A percentile compares a stretch with the other conserved stretches of the same genome.
phyloP scores from a whole-genome alignment of 352 stramenopile species.

The Plasmopara halstedii region DNA sequence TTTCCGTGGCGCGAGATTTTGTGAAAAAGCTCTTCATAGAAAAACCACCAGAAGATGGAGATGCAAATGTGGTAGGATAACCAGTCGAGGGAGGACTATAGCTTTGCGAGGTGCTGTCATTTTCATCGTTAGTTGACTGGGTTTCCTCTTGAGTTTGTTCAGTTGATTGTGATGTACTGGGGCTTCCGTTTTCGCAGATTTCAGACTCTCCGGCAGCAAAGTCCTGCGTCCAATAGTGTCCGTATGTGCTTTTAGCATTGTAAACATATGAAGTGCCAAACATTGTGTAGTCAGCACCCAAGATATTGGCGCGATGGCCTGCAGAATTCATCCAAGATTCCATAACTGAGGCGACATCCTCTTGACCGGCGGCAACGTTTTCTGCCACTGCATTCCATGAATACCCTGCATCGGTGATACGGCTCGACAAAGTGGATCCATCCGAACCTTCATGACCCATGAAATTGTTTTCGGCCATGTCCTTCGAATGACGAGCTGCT shows the following conservation, averaged over 20 bases:
- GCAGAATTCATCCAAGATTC: constrained; percentile 53
- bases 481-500: constrained; percentile 23
- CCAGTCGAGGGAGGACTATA: not conserved
- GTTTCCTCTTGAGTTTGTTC: not conserved
- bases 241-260: constrained; percentile 22
- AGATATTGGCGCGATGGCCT: constrained; percentile 40
- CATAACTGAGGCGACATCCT: constrained; percentile 42
- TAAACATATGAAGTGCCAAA: constrained; percentile 31
- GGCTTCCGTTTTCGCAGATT: constrained; percentile 13
- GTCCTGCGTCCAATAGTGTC: constrained; percentile 54
- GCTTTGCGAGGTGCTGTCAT: not conserved
- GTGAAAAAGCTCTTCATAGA: too few species aligned
- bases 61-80: not conserved
- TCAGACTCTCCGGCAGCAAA: constrained; percentile 34
- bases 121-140: not conserved
- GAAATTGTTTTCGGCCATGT: constrained; percentile 40
- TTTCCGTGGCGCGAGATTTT: not conserved
- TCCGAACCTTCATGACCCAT: constrained; percentile 46
- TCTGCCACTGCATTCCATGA: constrained; percentile 44
- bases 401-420: constrained; percentile 36
- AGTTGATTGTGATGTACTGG: not conserved
- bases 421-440: constrained; percentile 36
- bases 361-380: constrained; percentile 49
- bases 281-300: constrained; percentile 32
- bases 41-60: too few species aligned